Conservation (phyloP, 2,329 filamentous ascomycete genomes). For the Pezicula radicicola region DNA sequence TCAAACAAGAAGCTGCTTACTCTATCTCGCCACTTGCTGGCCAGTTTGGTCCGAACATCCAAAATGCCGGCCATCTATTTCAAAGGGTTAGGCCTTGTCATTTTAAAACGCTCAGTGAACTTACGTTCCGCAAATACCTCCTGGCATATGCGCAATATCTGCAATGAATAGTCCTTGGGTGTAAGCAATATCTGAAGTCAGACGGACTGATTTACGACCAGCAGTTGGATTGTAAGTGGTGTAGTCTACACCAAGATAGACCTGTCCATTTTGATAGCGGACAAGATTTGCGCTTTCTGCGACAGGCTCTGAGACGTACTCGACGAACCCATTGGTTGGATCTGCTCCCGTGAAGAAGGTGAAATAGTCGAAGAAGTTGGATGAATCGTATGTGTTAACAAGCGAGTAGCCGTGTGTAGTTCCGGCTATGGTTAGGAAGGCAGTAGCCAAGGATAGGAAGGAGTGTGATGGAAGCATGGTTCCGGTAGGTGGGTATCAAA, state of each 20-base stretch:
- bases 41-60: conserved; percentile 56
- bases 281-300: conserved; percentile 57
- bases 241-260: conserved; percentile 70
- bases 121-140: conserved; percentile 57
- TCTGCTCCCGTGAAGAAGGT: conserved; percentile 51
- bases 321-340: conserved; percentile 65
- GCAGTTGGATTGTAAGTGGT: conserved; percentile 48
- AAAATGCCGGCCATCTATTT: conserved; percentile 67
- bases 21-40: conserved; percentile 59
- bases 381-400: conserved; percentile 38
- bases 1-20: neutral
- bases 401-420: conserved; percentile 9
- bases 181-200: conserved; percentile 63
- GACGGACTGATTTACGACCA: conserved; percentile 59
- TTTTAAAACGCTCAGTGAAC: neutral
- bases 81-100: neutral
- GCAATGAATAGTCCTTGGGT: conserved; percentile 67
- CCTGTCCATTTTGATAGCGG: conserved; percentile 48
- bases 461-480: neutral
- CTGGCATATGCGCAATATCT: conserved; percentile 71
- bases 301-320: conserved; percentile 48
- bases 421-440: neutral
- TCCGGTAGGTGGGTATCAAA: neutral
- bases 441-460: neutral
- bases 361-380: conserved; percentile 44